Evolutionary conservation across 176 grass and related monocot genomes (phyloP), one percentile per base, ranked within the genome.

Genomic region (Carex littledalei): DNA sequence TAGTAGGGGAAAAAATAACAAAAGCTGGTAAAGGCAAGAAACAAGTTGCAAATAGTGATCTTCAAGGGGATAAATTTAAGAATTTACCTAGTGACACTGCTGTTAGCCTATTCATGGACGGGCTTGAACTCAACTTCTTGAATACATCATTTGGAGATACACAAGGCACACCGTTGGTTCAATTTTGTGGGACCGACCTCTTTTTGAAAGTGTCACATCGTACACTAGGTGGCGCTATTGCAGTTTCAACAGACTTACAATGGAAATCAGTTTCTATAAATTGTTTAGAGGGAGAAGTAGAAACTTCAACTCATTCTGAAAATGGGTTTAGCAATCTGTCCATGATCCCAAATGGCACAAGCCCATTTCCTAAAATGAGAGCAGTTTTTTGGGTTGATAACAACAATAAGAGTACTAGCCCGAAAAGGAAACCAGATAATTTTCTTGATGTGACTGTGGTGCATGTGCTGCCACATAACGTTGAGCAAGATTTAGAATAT

Each of bases 151-250:
- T 79, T 47, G n/a, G 66, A 31, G 86, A 80, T 21, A 82, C 84
- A n/a, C 61, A 87, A 59, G 71, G 82, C 71, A 90, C 85, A 81
- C 89, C 93, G 43, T 85, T 99, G 81, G 88, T 96, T 85, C 93
- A 99, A 86, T 96, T 99, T 86, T 89, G 88, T 71, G 97, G 93
- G 56, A 85, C 87, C 31, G 90, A 92, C 81, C 75, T 99, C 16
- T 96, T 91, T 85, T 84, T 99, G 49, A 99, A 90, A 94, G 93
- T 99, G 86, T 99, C 93, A 86, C 97, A 99, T 86, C 93, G 97
- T 58, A 94, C 97, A 79, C 88, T 99, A 64, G 97, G 97, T 87
- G 97, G 97, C 59, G 97, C 97, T 84, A 94, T 96, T 88, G 97
- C 93, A 54, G 97, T 99, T 77, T 94, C 87, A 49, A 99, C 97